Conservation (phyloP, 768 basidiomycete species). For the Trametes punicea region DNA sequence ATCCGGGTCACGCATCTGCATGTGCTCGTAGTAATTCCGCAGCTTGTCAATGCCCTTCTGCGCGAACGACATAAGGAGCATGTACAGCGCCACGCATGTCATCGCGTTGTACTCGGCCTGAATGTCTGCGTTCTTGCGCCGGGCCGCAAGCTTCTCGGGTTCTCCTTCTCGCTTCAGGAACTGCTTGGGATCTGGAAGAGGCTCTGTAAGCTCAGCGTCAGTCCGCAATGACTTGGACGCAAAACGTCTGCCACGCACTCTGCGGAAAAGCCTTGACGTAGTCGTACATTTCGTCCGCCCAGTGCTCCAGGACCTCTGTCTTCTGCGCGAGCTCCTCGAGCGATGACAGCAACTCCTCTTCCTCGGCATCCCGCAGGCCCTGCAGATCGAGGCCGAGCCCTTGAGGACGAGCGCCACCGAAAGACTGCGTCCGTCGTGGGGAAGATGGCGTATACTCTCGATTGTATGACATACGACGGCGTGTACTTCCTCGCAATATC, state of each 20-base stretch:
- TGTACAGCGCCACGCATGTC: conserved; percentile 84
- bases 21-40: conserved; percentile 71
- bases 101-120: conserved; percentile 83
- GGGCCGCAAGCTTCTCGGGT: conserved; percentile 62
- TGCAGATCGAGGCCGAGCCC: conserved; percentile 33
- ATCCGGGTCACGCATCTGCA: conserved; percentile 77
- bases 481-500: conserved; percentile 60
- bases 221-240: conserved; percentile 10
- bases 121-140: conserved; percentile 68
- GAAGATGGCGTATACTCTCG: conserved; percentile 43
- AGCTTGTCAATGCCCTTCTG: conserved; percentile 90
- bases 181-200: conserved; percentile 75
- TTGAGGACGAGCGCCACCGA: conserved; percentile 31
- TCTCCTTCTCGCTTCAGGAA: conserved; percentile 71
- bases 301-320: conserved; percentile 88
- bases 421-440: conserved; percentile 54
- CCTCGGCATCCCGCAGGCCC: conserved; percentile 59
- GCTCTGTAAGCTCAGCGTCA: conserved; percentile 47
- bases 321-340: conserved; percentile 95
- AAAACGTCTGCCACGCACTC: conserved; percentile 46
- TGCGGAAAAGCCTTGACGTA: conserved; percentile 82
- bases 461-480: conserved; percentile 36
- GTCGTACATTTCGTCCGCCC: conserved; percentile 94
- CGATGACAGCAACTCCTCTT: conserved; percentile 74
- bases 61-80: conserved; percentile 89